Percentiles rank a stretch among this genome's conserved stretches.
These are phyloP conservation scores for Leccinum griseonigrum DNA, from an alignment of 1,284 basidiomycete genomes.

Conservation along the genomic window DNA sequence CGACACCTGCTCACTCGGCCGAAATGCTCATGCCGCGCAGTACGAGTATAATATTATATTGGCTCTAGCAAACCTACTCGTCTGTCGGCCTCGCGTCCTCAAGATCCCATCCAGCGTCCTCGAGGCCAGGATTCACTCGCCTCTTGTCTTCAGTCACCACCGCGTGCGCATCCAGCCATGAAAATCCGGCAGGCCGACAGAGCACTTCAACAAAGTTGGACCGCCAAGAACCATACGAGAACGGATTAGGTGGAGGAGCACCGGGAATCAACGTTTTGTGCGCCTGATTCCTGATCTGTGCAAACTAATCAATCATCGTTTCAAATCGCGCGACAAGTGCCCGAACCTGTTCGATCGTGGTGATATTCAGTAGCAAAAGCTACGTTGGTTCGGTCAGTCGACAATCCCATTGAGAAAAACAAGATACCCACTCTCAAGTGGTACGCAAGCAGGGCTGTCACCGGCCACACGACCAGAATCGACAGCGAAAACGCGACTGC, in stretches of 20 bases:
- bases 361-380: conserved; percentile 81
- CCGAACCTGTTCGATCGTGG: conserved; percentile 90
- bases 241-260: conserved; percentile 70
- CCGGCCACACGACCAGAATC: conserved; percentile 74
- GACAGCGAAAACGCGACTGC: conserved; percentile 75
- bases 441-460: conserved; percentile 76
- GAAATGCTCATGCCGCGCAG: background rate
- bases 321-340: conserved; percentile 1
- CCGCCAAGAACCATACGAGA: conserved; percentile 72
- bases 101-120: conserved; percentile 29
- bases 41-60: background rate
- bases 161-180: conserved; percentile 61
- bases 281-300: conserved; percentile 73
- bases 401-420: background rate
- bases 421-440: conserved; percentile 71
- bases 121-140: conserved; percentile 59
- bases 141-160: conserved; percentile 66
- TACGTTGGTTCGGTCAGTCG: conserved; percentile 30
- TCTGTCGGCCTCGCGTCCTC: conserved; percentile 22
- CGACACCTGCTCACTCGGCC: conserved; percentile 4
- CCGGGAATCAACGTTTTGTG: conserved; percentile 65
- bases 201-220: conserved; percentile 66
- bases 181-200: conserved; percentile 68
- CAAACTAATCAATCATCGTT: conserved; percentile 10
- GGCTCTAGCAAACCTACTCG: conserved; percentile 26